A percentile compares a stretch with the other conserved stretches of the same genome.
phyloP scores from a whole-genome alignment of 805 yeast genomes.

The Wickerhamomyces sydowiorum region DNA sequence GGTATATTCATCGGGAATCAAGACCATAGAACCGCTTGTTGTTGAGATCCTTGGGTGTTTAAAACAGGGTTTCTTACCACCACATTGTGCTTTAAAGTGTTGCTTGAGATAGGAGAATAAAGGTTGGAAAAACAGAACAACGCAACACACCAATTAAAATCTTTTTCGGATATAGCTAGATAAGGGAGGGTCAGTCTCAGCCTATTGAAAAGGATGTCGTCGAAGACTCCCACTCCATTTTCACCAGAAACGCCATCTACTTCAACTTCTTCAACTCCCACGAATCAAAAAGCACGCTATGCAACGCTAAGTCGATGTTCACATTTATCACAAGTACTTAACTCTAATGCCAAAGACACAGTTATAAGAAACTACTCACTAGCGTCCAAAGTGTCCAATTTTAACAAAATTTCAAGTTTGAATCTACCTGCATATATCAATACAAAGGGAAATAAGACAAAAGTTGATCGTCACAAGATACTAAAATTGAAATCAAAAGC shows the following conservation, averaged over 20 bases:
- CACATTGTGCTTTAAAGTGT: background rate
- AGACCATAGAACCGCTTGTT: no score
- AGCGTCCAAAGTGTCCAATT: conserved; percentile 17
- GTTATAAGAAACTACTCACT: conserved; percentile 21
- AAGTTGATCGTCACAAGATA: conserved; percentile 32
- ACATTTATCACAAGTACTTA: conserved; percentile 21
- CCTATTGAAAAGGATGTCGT: background rate
- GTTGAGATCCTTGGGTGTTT: no score
- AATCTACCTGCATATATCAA: conserved; percentile 7
- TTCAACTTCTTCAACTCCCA: background rate
- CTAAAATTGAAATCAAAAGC: conserved; percentile 36
- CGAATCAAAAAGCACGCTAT: background rate
- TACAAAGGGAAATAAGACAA: conserved; percentile 7
- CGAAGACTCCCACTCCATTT: background rate
- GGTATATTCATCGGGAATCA: no score
- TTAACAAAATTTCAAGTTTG: conserved; percentile 5
- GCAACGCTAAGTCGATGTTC: conserved; percentile 17
- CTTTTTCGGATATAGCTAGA: background rate
- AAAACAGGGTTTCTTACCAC: no score
- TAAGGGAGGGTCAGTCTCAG: background rate
- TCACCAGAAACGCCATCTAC: background rate
- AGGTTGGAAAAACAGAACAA: background rate
- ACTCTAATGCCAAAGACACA: conserved; percentile 21
- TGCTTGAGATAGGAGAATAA: background rate
- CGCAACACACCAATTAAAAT: no score